Evolutionary conservation across 2,329 filamentous ascomycete genomes (phyloP), one percentile per base, ranked within the genome.

Genomic region (Botrytis fragariae): DNA sequence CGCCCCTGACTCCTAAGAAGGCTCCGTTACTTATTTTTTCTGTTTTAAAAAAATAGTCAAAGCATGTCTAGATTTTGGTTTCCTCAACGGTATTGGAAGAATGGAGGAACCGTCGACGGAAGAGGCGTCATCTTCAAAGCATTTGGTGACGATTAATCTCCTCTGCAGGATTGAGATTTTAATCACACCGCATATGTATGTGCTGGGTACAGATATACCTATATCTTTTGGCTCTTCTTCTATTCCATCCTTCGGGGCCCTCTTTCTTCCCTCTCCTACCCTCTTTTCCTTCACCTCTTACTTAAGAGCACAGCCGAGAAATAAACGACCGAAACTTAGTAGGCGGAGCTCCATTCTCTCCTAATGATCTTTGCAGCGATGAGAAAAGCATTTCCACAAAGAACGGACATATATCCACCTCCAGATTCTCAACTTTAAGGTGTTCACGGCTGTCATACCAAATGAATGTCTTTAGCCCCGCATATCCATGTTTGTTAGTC

Each of bases 381-480:
- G 8, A 45, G 62, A 42, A 44, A 42, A 20, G 8, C 42, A 69
- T 44, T 44, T 20, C 51, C 14, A 32, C 54, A 25, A 20, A n/a
- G 22, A 62, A 29, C 67, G 67, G 67, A 60, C 51, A 35, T 44
- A 22, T 59, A 37, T 25, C 67, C 51, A 25, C 39, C 67, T 59
- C 48, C 51, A 57, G 67, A 22, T 44, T 25, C n/a, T 37, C 57
- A 32, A 32, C 29, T 14, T 63, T 32, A 22, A 32, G 39, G 48
- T 59, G 32, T 54, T 57, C 48, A 57, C 48, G 65, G 65, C 35
- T 29, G 16, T 69, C 39, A 39, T 59, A 42, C 35, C 18, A 51
- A 69, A 69, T 59, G 20, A 12, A 60, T 69, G 44, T 51, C 37
- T 25, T 25, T 32, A 39, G 51, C 51, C 35, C 67, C 67, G 67